A percentile compares a stretch with the other conserved stretches of the same genome.
Conservation (phyloP, 2,329 filamentous ascomycete genomes). For the Hymenoscyphus scutula region DNA sequence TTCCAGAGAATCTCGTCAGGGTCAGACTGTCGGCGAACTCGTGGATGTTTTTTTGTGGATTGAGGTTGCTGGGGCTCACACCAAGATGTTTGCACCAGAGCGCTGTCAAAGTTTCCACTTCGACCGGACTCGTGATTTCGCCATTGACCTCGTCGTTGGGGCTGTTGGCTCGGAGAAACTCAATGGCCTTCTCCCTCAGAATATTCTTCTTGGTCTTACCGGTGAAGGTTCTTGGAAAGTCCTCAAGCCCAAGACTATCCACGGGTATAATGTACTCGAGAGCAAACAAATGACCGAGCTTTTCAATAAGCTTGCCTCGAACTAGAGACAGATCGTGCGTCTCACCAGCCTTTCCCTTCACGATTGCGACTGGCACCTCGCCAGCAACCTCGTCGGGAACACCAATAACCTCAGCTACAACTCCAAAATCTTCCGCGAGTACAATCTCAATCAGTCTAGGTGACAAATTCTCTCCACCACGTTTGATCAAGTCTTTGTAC, state of each 20-base stretch:
- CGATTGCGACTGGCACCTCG: slow-evolving; percentile 80
- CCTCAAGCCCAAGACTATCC: slow-evolving; percentile 77
- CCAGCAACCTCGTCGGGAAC: slow-evolving; percentile 78
- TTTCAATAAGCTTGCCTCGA: slow-evolving; percentile 43
- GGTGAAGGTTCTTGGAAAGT: slow-evolving; percentile 86
- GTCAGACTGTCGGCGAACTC: slow-evolving; percentile 18
- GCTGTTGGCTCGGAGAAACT: background rate
- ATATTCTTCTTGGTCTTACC: slow-evolving; percentile 97
- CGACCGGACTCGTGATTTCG: background rate
- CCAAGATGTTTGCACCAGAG: slow-evolving; percentile 17
- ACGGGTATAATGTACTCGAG: slow-evolving; percentile 71
- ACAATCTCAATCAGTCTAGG: slow-evolving; percentile 74
- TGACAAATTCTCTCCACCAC: slow-evolving; percentile 91
- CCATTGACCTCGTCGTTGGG: background rate
- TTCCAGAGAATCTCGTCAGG: slow-evolving; percentile 15
- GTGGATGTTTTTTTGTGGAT: slow-evolving; percentile 12
- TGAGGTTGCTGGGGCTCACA: slow-evolving; percentile 11
- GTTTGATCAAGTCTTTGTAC: slow-evolving; percentile 92
- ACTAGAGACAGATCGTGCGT: slow-evolving; percentile 13
- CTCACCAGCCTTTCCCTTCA: slow-evolving; percentile 40
- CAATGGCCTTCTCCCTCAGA: slow-evolving; percentile 43
- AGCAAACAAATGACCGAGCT: slow-evolving; percentile 51
- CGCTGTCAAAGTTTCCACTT: slow-evolving; percentile 9
- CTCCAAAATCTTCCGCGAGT: slow-evolving; percentile 49
- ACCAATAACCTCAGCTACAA: slow-evolving; percentile 75